These are phyloP conservation scores for Clonostachys solani DNA, from an alignment of 2,329 filamentous ascomycete genomes.

Conservation along the genomic window DNA sequence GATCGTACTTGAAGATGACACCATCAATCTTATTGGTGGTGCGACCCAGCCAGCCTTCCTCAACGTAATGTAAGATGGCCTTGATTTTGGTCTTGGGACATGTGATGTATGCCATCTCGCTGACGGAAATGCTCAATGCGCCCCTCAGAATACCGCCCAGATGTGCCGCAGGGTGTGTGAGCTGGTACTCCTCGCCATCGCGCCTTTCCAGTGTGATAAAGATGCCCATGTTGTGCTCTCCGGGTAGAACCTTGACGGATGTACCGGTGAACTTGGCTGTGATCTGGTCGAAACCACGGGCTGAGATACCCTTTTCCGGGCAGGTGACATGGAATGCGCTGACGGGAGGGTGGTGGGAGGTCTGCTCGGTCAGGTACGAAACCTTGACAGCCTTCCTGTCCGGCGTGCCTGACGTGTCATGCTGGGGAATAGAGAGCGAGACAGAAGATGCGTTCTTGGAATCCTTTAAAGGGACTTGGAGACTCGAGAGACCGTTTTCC, in stretches of 20 bases:
- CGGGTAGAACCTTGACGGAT: conserved; percentile 84
- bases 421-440: conserved; percentile 46
- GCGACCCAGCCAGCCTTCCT: conserved; percentile 91
- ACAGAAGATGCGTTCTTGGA: conserved; percentile 42
- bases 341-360: conserved; percentile 94
- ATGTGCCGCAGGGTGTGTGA: conserved; percentile 92
- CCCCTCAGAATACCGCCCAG: conserved; percentile 84
- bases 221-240: conserved; percentile 92
- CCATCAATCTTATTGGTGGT: conserved; percentile 90
- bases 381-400: conserved; percentile 63
- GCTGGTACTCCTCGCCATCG: conserved; percentile 85
- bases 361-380: conserved; percentile 96
- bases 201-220: conserved; percentile 82
- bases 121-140: conserved; percentile 83
- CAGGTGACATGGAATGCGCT: conserved; percentile 94
- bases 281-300: conserved; percentile 91
- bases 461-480: conserved; percentile 38
- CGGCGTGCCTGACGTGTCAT: conserved; percentile 29
- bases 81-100: conserved; percentile 91
- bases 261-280: conserved; percentile 98
- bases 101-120: conserved; percentile 82
- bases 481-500: conserved; percentile 15
- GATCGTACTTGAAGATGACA: conserved; percentile 85
- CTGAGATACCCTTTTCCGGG: conserved; percentile 82
- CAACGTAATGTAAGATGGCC: conserved; percentile 86